Evolutionary conservation across 2,329 filamentous ascomycete genomes (phyloP).

Genomic region (Ophiostoma sp.): DNA sequence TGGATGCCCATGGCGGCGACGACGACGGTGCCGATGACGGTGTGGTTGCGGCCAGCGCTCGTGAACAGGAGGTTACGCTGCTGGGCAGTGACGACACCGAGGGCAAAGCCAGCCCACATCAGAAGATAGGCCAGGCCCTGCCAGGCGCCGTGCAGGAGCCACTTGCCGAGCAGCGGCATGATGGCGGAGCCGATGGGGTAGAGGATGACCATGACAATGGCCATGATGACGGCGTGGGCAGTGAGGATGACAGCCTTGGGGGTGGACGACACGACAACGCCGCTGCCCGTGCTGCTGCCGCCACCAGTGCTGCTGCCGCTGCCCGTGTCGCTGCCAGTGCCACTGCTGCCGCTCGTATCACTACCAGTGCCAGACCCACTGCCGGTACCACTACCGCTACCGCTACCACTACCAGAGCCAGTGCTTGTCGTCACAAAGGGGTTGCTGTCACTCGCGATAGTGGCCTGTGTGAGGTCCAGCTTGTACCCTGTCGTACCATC

Average conservation of each 20-base stretch:
- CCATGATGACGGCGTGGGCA: conserved; percentile 57
- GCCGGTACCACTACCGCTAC: conserved; percentile 18
- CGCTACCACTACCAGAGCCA: conserved; percentile 18
- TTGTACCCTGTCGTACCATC: conserved; percentile 41
- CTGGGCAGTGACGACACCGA: conserved; percentile 48
- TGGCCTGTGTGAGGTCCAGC: conserved; percentile 46
- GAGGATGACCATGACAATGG: conserved; percentile 51
- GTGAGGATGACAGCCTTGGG: conserved; percentile 29
- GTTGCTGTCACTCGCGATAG: conserved; percentile 45
- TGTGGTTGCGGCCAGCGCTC: conserved; percentile 39
- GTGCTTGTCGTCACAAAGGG: conserved; percentile 40
- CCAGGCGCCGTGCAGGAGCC: conserved; percentile 52
- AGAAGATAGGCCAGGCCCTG: conserved; percentile 50
- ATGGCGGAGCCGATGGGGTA: conserved; percentile 57
- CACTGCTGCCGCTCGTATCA: conserved; percentile 11
- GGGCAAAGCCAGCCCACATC: conserved; percentile 56
- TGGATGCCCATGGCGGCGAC: conserved; percentile 52
- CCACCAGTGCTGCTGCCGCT: background rate
- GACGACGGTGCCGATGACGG: conserved; percentile 51
- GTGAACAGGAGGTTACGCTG: conserved; percentile 28
- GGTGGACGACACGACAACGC: background rate
- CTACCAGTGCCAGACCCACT: background rate
- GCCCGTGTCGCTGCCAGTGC: conserved; percentile 16
- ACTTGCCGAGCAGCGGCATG: conserved; percentile 55
- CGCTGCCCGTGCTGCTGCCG: background rate